Evolutionary conservation across 495 filamentous ascomycete genomes (phyloP).

Genomic region (Aspergillus biplanus): DNA sequence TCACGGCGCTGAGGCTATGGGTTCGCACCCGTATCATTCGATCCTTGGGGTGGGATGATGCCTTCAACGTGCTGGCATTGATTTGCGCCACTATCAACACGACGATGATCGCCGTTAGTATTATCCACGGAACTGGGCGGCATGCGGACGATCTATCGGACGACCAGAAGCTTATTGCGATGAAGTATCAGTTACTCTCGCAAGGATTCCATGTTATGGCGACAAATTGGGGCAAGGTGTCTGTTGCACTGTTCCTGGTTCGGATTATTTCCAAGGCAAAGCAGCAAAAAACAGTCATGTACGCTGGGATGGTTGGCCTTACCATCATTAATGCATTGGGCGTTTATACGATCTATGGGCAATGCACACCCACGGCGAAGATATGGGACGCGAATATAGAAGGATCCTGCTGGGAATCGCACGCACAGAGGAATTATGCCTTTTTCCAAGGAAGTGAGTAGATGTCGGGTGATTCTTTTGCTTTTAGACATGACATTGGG

Average conservation of each 20-base stretch:
- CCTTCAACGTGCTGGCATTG: conserved; percentile 14
- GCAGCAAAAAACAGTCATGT: conserved; percentile 14
- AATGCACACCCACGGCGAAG: conserved; percentile 15
- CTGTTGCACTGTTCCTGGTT: conserved; percentile 20
- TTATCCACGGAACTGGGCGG: conserved; percentile 14
- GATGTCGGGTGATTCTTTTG: too few relatives aligned
- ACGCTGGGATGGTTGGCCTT: conserved; percentile 7
- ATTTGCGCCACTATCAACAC: conserved; percentile 15
- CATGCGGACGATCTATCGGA: conserved; percentile 4
- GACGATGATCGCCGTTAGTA: conserved; percentile 10
- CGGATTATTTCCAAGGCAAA: conserved; percentile 19
- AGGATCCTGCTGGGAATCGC: conserved; percentile 15
- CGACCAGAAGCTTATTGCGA: not conserved
- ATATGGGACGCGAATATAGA: conserved; percentile 12
- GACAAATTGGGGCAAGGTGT: conserved; percentile 23
- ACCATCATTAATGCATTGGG: conserved; percentile 11
- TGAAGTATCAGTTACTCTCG: conserved; percentile 19
- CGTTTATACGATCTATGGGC: conserved; percentile 20
- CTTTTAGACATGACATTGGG: too few relatives aligned
- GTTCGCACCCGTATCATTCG: conserved; percentile 14
- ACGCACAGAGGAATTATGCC: conserved; percentile 18
- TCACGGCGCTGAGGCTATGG: conserved; percentile 11
- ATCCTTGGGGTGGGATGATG: conserved; percentile 21
- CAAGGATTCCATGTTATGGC: conserved; percentile 24
- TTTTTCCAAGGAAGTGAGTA: conserved; percentile 21